phyloP scores from a whole-genome alignment of 768 basidiomycete species.

The Gyrodon lividus region DNA sequence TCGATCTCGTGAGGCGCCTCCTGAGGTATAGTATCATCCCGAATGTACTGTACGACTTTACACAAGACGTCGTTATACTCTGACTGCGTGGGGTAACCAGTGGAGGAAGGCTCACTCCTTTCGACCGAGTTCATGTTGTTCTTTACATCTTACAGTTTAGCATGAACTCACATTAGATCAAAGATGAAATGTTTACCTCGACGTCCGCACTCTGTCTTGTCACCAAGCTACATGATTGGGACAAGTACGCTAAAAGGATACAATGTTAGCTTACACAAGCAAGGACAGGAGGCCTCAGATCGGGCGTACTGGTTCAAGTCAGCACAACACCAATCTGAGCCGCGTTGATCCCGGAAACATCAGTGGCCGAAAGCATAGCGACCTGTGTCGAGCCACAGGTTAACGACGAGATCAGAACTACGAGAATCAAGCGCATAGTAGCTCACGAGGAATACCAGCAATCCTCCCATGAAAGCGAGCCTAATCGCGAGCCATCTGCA shows the following conservation, averaged over 20 bases:
- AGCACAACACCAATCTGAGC: slow-evolving; percentile 72
- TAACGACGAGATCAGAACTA: too few species aligned
- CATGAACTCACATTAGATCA: background rate
- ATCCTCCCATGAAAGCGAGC: slow-evolving; percentile 65
- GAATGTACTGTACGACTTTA: slow-evolving; percentile 55
- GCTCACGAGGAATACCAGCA: slow-evolving; percentile 54
- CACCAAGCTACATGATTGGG: slow-evolving; percentile 52
- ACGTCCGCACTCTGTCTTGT: slow-evolving; percentile 65
- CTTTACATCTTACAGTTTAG: slow-evolving; percentile 25
- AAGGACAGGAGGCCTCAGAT: background rate
- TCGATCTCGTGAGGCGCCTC: slow-evolving; percentile 65
- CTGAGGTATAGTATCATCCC: slow-evolving; percentile 49
- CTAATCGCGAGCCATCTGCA: slow-evolving; percentile 72
- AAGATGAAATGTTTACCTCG: slow-evolving; percentile 40
- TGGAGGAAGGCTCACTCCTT: slow-evolving; percentile 43
- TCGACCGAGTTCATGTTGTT: slow-evolving; percentile 70
- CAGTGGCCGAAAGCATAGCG: slow-evolving; percentile 60
- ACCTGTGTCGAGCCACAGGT: slow-evolving; percentile 40
- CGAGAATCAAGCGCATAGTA: background rate
- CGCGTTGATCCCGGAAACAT: slow-evolving; percentile 55
- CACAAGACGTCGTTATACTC: background rate
- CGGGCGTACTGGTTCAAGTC: slow-evolving; percentile 56
- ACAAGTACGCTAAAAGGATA: slow-evolving; percentile 41
- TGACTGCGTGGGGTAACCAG: background rate
- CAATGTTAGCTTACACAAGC: slow-evolving; percentile 1